Percentiles rank a stretch among this genome's conserved stretches.
phyloP scores from a whole-genome alignment of 192 early-diverging fungal genomes.

The Rhizophagus clarus region DNA sequence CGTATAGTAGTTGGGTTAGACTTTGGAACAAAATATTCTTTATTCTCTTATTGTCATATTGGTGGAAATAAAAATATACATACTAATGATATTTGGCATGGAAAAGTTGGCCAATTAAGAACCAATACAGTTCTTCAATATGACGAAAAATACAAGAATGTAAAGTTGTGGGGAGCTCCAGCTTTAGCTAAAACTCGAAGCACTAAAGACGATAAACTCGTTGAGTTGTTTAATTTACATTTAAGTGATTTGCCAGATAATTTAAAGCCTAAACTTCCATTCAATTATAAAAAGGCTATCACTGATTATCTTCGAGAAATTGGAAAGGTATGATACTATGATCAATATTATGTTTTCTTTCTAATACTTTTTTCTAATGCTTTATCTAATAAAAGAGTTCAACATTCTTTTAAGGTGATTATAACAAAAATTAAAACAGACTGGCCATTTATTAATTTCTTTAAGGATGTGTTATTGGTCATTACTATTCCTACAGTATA shows the following conservation, averaged over 20 bases:
- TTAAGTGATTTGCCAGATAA: background rate
- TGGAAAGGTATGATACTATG: background rate
- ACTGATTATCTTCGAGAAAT: background rate
- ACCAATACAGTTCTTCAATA: background rate
- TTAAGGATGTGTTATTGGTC: background rate
- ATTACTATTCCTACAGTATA: background rate
- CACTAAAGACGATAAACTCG: background rate
- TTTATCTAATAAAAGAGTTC: too few species aligned
- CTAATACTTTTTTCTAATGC: too few species aligned
- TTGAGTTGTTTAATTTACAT: background rate
- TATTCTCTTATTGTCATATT: background rate
- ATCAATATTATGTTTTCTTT: background rate
- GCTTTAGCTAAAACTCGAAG: background rate
- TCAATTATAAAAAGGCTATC: background rate
- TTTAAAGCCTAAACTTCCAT: background rate
- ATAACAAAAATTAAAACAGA: background rate
- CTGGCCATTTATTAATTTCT: background rate
- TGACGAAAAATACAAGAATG: background rate
- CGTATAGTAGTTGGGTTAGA: background rate
- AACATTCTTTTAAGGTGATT: background rate
- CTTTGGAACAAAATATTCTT: background rate
- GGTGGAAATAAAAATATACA: background rate
- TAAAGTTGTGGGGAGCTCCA: background rate
- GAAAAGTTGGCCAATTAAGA: background rate
- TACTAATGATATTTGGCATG: background rate